phyloP scores from a whole-genome alignment of 345 rosid genomes.

The Chamaenerion angustifolium region DNA sequence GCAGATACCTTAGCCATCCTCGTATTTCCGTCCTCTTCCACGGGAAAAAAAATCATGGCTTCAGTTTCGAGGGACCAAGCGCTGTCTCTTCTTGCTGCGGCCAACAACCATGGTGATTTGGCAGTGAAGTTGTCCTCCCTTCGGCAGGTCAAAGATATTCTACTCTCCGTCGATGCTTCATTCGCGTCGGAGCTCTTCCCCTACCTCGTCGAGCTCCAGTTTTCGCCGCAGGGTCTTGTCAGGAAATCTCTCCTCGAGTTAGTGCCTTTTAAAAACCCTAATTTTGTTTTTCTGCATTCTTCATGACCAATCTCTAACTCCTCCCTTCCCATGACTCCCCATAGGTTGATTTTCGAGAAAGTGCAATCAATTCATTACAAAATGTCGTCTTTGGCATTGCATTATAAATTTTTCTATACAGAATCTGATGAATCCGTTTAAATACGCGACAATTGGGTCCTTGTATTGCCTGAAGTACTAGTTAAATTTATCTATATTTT shows the following conservation, averaged over 20 bases:
- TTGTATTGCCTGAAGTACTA: constrained; percentile 6
- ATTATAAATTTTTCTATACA: too few species aligned
- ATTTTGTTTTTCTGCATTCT: too few species aligned
- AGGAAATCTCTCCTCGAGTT: constrained; percentile 63
- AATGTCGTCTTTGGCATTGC: too few species aligned
- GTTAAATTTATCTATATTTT: neutral
- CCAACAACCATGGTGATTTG: constrained; percentile 68
- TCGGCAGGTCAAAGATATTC: constrained; percentile 60
- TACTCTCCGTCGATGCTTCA: constrained; percentile 50
- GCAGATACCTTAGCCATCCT: neutral
- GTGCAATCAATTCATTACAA: too few species aligned
- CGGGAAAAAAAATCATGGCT: neutral
- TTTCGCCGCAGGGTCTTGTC: constrained; percentile 61
- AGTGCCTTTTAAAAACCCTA: constrained; percentile 23
- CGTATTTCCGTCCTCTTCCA: neutral
- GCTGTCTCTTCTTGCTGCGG: constrained; percentile 67
- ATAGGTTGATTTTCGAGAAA: too few species aligned
- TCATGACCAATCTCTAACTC: too few species aligned
- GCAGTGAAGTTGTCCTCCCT: constrained; percentile 83
- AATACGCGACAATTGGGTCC: neutral
- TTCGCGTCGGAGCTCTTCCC: constrained; percentile 68
- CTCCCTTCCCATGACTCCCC: too few species aligned
- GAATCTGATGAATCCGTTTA: too few species aligned
- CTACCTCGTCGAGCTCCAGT: constrained; percentile 62
- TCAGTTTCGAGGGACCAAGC: constrained; percentile 49